These are phyloP conservation scores for Penicillium frequentans DNA, from an alignment of 2,329 filamentous ascomycete species.

Conservation along the genomic window DNA sequence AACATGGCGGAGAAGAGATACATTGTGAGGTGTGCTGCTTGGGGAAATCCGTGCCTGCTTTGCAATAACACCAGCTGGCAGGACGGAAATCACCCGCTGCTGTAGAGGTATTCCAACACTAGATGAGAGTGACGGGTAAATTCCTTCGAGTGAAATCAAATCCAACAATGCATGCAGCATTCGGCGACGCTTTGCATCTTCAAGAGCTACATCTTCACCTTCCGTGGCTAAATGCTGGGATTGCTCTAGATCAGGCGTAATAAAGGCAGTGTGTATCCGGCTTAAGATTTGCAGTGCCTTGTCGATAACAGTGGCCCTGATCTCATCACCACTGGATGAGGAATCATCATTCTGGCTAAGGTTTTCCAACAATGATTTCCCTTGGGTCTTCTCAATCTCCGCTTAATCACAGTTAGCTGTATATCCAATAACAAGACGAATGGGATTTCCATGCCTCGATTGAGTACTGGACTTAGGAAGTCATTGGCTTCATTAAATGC, in stretches of 20 bases:
- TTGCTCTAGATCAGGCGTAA: slow-evolving; percentile 16
- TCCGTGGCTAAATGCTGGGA: background rate
- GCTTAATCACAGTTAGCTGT: slow-evolving; percentile 37
- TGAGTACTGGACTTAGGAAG: slow-evolving; percentile 41
- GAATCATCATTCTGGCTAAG: slow-evolving; percentile 20
- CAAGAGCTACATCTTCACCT: slow-evolving; percentile 32
- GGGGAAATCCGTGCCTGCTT: slow-evolving; percentile 26
- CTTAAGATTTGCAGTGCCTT: slow-evolving; percentile 35
- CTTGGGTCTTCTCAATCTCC: slow-evolving; percentile 38
- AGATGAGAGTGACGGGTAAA: slow-evolving; percentile 44
- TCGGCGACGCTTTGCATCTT: slow-evolving; percentile 44
- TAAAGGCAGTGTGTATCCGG: slow-evolving; percentile 37
- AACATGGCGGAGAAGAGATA: slow-evolving; percentile 32
- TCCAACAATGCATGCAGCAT: slow-evolving; percentile 43
- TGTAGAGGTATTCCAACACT: slow-evolving; percentile 47
- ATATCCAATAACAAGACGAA: background rate
- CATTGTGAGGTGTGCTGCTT: slow-evolving; percentile 26
- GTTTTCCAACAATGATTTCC: slow-evolving; percentile 36
- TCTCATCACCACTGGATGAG: slow-evolving; percentile 13
- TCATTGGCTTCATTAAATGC: slow-evolving; percentile 36
- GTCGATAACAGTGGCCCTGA: slow-evolving; percentile 31
- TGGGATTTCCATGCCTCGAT: slow-evolving; percentile 39
- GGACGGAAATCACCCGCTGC: slow-evolving; percentile 43
- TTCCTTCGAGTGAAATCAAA: slow-evolving; percentile 45
- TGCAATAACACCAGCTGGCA: slow-evolving; percentile 44